These are phyloP conservation scores for Mucor indicus DNA, from an alignment of 371 early-diverging fungal species.

Conservation along the genomic window DNA sequence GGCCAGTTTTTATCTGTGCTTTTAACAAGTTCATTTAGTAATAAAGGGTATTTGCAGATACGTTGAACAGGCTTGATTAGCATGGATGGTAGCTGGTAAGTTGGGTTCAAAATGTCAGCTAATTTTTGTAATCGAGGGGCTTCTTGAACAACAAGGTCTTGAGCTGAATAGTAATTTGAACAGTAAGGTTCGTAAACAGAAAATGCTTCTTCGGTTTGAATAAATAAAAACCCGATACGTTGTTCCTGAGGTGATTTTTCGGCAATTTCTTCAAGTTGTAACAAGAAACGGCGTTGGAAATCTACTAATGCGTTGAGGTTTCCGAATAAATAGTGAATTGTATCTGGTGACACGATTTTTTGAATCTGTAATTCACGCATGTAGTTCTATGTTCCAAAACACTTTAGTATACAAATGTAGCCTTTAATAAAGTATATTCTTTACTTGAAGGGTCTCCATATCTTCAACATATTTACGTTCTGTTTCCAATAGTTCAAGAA, in stretches of 20 bases:
- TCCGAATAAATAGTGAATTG: constrained; percentile 81
- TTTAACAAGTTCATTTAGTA: constrained; percentile 84
- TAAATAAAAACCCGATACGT: constrained; percentile 79
- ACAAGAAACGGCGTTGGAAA: constrained; percentile 92
- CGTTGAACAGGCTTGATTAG: constrained; percentile 97
- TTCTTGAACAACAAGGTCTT: constrained; percentile 54
- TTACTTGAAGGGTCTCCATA: constrained; percentile 79
- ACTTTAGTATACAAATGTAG: no score
- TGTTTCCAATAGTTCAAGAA: constrained; percentile 88
- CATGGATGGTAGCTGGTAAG: constrained; percentile 82
- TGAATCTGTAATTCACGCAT: constrained; percentile 57
- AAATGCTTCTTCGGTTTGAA: constrained; percentile 82
- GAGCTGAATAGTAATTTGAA: constrained; percentile 84
- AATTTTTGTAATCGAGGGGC: constrained; percentile 53
- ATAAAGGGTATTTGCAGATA: constrained; percentile 94
- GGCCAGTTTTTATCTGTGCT: constrained; percentile 68
- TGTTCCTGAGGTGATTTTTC: constrained; percentile 78
- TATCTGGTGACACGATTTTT: constrained; percentile 70
- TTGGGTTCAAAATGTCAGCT: constrained; percentile 77
- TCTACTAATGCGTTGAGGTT: constrained; percentile 91
- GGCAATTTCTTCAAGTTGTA: constrained; percentile 85
- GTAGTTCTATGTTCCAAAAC: constrained; percentile 33
- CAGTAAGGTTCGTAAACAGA: constrained; percentile 93
- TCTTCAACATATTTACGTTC: constrained; percentile 93
- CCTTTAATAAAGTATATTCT: no score